Conservation (phyloP, 495 filamentous ascomycete genomes). For the Neurospora sp. region DNA sequence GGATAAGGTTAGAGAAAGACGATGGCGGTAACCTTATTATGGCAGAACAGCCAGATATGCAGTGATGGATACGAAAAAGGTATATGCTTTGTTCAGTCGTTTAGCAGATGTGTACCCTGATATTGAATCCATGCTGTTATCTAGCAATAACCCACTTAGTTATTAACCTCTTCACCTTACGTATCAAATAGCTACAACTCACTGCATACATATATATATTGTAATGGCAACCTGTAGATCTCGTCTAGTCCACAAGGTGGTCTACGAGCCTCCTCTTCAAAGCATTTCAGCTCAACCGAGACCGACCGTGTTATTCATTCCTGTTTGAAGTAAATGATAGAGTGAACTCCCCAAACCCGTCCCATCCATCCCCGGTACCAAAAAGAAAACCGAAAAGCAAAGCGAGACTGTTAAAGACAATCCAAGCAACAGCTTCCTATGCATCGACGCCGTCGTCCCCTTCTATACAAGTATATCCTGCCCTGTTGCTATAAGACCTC, state of each 20-base stretch:
- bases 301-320: background rate
- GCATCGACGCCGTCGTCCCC: background rate
- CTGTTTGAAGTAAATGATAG: background rate
- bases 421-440: background rate
- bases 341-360: background rate
- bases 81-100: too few relatives aligned
- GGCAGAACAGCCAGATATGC: background rate
- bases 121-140: background rate
- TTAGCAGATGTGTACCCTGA: background rate
- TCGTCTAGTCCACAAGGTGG: background rate
- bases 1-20: background rate
- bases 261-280: background rate
- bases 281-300: background rate
- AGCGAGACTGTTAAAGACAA: background rate
- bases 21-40: background rate
- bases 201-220: background rate
- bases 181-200: background rate
- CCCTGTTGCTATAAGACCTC: background rate
- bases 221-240: background rate
- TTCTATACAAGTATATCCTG: background rate
- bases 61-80: background rate
- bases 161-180: background rate
- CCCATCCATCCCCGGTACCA: background rate
- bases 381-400: background rate
- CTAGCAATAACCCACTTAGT: background rate